A percentile compares a stretch with the other conserved stretches of the same genome.
These are phyloP conservation scores for Brassica nigra DNA, from an alignment of 345 rosid species.

Conservation along the genomic window DNA sequence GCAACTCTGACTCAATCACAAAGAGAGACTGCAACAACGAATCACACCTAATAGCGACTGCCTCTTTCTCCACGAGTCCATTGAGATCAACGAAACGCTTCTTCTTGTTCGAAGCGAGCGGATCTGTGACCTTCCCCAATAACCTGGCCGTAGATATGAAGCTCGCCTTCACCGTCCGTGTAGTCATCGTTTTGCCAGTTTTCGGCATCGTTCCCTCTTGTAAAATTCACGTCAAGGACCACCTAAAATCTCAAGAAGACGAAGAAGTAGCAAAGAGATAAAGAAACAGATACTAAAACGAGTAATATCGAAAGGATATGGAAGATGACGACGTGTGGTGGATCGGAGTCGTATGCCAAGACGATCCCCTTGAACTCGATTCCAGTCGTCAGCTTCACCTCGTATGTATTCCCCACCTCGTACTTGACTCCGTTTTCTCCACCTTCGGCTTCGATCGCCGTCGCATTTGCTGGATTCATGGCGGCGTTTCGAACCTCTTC, in stretches of 20 bases:
- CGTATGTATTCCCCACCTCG: constrained; percentile 73
- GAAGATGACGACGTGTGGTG: constrained; percentile 80
- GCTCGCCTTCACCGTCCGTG: constrained; percentile 68
- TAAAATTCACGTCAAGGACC: constrained; percentile 51
- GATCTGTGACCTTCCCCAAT: constrained; percentile 63
- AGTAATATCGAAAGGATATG: constrained; percentile 62
- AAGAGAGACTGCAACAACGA: neutral
- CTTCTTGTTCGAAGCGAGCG: constrained; percentile 55
- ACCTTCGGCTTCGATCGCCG: neutral
- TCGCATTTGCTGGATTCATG: constrained; percentile 9
- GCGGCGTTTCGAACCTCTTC: constrained; percentile 1
- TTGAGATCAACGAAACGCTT: constrained; percentile 55
- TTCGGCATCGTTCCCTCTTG: constrained; percentile 61
- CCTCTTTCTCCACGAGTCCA: constrained; percentile 59
- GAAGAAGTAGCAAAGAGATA: neutral
- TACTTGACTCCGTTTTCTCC: constrained; percentile 44
- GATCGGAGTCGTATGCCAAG: constrained; percentile 70
- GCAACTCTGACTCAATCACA: neutral
- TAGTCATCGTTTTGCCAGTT: constrained; percentile 54
- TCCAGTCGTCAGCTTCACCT: constrained; percentile 72
- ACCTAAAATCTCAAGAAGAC: neutral
- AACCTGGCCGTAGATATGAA: constrained; percentile 54
- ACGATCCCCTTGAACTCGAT: constrained; percentile 70
- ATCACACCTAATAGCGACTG: constrained; percentile 71
- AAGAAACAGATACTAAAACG: neutral